These are phyloP conservation scores for Oryza glumipatula DNA, from an alignment of 176 grass and related monocot species.

Conservation along the genomic window DNA sequence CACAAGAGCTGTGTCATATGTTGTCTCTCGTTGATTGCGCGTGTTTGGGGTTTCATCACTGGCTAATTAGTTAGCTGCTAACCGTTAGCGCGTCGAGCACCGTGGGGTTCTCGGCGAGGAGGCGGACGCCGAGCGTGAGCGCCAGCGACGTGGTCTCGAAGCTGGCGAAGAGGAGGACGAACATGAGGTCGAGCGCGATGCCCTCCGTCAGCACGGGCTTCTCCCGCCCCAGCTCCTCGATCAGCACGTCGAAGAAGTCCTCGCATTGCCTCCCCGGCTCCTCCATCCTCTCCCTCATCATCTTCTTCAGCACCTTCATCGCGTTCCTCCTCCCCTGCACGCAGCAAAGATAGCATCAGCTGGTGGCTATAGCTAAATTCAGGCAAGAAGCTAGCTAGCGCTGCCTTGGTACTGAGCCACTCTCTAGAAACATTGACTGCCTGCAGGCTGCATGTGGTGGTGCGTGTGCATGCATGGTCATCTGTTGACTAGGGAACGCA, in stretches of 20 bases:
- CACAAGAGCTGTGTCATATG: constrained; percentile 20
- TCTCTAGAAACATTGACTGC: constrained; percentile 30
- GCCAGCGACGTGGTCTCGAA: constrained; percentile 78
- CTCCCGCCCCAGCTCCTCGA: constrained; percentile 64
- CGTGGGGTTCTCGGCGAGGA: constrained; percentile 64
- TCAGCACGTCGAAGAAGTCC: constrained; percentile 67
- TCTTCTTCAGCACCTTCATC: constrained; percentile 65
- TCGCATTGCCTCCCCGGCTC: constrained; percentile 19
- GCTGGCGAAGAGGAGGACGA: constrained; percentile 75
- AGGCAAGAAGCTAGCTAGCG: neutral
- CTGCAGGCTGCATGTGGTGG: constrained; percentile 22
- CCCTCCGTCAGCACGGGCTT: constrained; percentile 57
- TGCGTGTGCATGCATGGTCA: neutral
- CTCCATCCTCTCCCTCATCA: constrained; percentile 44
- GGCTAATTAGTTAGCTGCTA: neutral
- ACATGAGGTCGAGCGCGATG: constrained; percentile 67
- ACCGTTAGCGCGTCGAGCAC: constrained; percentile 64
- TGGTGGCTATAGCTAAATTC: neutral
- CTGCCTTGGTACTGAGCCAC: neutral
- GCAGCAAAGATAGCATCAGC: no score
- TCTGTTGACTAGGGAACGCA: constrained; percentile 40
- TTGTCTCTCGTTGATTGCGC: neutral
- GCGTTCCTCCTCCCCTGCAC: constrained; percentile 56
- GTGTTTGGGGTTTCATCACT: neutral
- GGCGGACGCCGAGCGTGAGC: constrained; percentile 77